Evolutionary conservation across 140 eudicot genomes (phyloP), one percentile per base, ranked within the genome.

Genomic region (Erigeron philadelphicus): DNA sequence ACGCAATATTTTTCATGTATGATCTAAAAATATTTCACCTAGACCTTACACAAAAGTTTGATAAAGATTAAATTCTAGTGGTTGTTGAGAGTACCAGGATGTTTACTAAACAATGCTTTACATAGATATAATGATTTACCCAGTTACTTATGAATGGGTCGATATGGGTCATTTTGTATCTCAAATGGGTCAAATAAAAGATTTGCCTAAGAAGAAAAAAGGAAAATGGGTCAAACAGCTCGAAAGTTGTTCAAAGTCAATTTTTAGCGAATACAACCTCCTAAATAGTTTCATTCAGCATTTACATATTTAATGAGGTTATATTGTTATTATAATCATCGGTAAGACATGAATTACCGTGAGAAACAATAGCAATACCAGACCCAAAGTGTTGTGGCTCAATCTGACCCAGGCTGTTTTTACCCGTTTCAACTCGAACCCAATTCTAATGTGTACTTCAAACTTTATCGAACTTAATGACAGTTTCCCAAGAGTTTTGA

Each of bases 401-500:
- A 31, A 31, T 31, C 38, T 4, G 38, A 31, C 38, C 38, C 38
- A 31, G 38, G 38, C 4, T 31, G 38, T 31, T 31, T 31, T 31
- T 31, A 31, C 38, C 4, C 38, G 5, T 31, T 31, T 31, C 38
- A 31, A 31, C 38, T 31, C 4, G 38, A 31, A 31, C 38, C 38
- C 38, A 31, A 2, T 31, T 31, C 0, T 31, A 4, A 31, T 4
- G 5, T 2, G 9, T 50, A n/a, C 7, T 50, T 50, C 17, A 50
- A 13, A 54, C 8, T 15, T 17, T 18, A n/a, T 53, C 8, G 16
- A 9, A 8, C 2, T 17, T 66, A 46, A 55, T 16, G 53, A 70
- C 81, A 88, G 93, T 76, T 86, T 84, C 80, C 97, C 95, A 0
- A 85, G 72, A 76, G 90, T 90, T 48, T 52, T 88, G 67, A 86